Evolutionary conservation across 768 basidiomycete genomes (phyloP), one percentile per base, ranked within the genome.

Genomic region (Russula sp.): DNA sequence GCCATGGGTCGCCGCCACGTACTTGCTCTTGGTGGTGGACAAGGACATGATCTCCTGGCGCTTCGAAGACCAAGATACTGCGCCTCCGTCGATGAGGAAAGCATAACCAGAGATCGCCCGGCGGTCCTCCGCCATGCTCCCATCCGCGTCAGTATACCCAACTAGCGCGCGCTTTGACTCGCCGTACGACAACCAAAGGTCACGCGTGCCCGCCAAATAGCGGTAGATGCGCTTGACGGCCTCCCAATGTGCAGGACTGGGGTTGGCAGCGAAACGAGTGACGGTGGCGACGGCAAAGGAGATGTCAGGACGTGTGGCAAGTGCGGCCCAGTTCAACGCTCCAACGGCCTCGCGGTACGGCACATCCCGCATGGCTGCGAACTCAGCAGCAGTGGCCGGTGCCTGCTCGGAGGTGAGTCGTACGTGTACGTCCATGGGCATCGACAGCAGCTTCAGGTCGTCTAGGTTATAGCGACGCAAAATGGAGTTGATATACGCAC

Each of bases 361-460:
- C 6, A 66, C 40, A 45, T 49, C 48, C 13, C 48, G 39, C 68
- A 70, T 59, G 20, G 6, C 6, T 5, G 20, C 16, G 11, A 32
- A 40, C n/a, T 45, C 31, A 13, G 52, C 53, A 1, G 60, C 16
- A 0, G 2, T 34, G 1, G 11, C 1, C 0, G 52, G 60, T 14
- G 51, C 22, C 20, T 61, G 51, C 1, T 44, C 40, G 3, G 20
- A 6, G 8, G 9, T 42, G 27, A 62, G 61, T 16, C 13, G 32
- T 0, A 66, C 57, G 10, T 64, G 68, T 8, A 72, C 69, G 50
- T 71, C 68, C 39, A 78, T 65, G 3, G 76, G 77, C 3, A 74
- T 78, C 10, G 59, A 55, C 16, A 74, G 70, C 0, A 73, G 70
- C 20, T 75, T 71, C 69, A 75, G 9, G n/a, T n/a, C n/a, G n/a